Conservation (phyloP, 257 asterid species). For the Rhazya stricta region DNA sequence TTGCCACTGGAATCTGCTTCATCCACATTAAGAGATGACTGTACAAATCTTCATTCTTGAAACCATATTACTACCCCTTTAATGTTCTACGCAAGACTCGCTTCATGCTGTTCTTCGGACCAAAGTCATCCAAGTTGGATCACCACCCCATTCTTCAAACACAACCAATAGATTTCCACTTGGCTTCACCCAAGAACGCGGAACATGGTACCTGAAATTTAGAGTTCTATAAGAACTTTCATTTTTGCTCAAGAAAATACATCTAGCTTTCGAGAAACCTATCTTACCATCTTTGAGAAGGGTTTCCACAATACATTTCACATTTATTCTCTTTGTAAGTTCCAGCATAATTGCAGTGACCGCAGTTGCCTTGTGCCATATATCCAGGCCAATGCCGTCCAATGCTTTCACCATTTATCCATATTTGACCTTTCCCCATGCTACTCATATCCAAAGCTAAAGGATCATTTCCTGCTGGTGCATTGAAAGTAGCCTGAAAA, state of each 20-base stretch:
- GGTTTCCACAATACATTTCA: conserved; percentile 62
- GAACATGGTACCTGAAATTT: conserved; percentile 66
- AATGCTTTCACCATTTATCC: conserved; percentile 84
- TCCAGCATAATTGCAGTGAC: conserved; percentile 68
- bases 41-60: conserved; percentile 6
- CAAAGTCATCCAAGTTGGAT: conserved; percentile 53
- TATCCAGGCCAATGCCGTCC: conserved; percentile 95
- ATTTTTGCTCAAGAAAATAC: background rate
- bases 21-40: conserved; percentile 7
- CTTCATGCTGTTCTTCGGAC: conserved; percentile 40
- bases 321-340: conserved; percentile 67
- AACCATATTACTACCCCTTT: conserved; percentile 4
- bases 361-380: conserved; percentile 67
- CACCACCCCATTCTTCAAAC: conserved; percentile 86
- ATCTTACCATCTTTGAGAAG: conserved; percentile 89
- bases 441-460: conserved; percentile 75
- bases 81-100: background rate
- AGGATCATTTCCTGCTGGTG: conserved; percentile 78
- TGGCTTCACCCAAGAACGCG: conserved; percentile 75
- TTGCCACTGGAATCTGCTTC: background rate
- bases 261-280: background rate
- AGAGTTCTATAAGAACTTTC: conserved; percentile 5
- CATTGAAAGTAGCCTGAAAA: conserved; percentile 58
- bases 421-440: conserved; percentile 92
- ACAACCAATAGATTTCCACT: conserved; percentile 64